Base-by-base conservation (phyloP, 805 yeast species). In the Candida anglica region DNA sequence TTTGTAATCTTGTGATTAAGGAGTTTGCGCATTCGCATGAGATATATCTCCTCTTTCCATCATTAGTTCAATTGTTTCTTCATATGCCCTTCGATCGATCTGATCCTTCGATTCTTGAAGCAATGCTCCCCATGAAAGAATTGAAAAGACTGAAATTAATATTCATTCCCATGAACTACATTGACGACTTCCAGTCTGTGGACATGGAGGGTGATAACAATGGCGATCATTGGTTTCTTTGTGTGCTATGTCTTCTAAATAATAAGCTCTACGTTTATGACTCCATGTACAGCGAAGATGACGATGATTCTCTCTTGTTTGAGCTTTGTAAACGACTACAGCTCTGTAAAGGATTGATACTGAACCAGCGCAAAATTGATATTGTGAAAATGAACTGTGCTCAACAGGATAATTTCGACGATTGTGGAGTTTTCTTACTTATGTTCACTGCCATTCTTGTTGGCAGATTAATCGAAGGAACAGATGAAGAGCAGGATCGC, bases 151-250 rank as follows among this genome's bases (percentile, higher is more conserved):
- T 54, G 53, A 58, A 48, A 37, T 74, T 78, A 43, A 64, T 84
- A 1, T 82, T 85, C 41, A 51, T 82, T 25, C 93, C 91, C 0
- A 63, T 82, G 19, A 84, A 81, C 51, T 82, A 76, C 48, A 77
- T 75, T 39, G 81, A 71, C 29, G 81, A 78, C 35, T 42, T 45
- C n/a, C 48, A 47, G 14, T 27, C 23, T 3, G 27, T 39, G 1
- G 44, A 49, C 49, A 60, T 77, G 27, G 81, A 71, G 30, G 58
- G 60, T 0, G 75, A 71, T 2, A 83, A 76, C 40, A 79, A 80
- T 13, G 93, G 91, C 1, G 78, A 77, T 29, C 93, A 85, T 56
- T 84, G 94, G 93, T 77, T 85, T 1, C 56, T 85, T 11, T 66
- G 79, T 10, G 67, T 83, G 11, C 61, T 79, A 5, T 67, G 71